Percentiles rank a stretch among this genome's conserved stretches.
Evolutionary conservation across 1,284 basidiomycete genomes (phyloP).

Genomic region (Singerocomus inundabilis): DNA sequence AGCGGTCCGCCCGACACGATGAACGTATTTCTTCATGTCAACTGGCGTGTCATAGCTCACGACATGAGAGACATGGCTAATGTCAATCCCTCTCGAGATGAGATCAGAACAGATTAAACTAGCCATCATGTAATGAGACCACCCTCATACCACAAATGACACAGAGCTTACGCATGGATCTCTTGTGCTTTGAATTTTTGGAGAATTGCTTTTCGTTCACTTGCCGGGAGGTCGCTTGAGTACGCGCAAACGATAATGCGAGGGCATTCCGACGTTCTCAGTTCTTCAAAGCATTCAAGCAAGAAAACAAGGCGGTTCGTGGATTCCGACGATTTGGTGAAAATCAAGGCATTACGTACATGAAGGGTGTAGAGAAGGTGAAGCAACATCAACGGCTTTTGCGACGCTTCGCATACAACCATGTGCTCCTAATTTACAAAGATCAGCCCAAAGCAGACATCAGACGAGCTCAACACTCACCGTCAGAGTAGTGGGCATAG

Average conservation of each 20-base stretch:
- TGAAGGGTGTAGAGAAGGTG: constrained; percentile 70
- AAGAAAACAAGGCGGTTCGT: constrained; percentile 81
- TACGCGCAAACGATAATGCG: constrained; percentile 64
- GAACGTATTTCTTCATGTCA: constrained; percentile 98
- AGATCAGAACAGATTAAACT: constrained; percentile 95
- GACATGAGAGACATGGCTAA: constrained; percentile 88
- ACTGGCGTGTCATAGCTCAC: constrained; percentile 93
- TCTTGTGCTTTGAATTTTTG: constrained; percentile 80
- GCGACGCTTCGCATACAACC: constrained; percentile 73
- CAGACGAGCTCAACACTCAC: constrained; percentile 40
- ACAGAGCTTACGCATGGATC: constrained; percentile 71
- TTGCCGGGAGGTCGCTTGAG: constrained; percentile 80
- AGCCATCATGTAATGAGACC: constrained; percentile 12
- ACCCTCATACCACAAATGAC: not conserved
- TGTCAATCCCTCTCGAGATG: constrained; percentile 95
- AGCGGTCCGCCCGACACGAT: constrained; percentile 93
- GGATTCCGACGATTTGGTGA: constrained; percentile 95
- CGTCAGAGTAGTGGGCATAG: constrained; percentile 74
- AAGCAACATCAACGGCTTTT: constrained; percentile 90
- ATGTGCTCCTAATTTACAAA: constrained; percentile 71
- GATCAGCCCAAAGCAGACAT: not conserved
- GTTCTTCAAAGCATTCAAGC: constrained; percentile 79
- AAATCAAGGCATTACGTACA: constrained; percentile 79
- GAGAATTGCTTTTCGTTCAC: constrained; percentile 77
- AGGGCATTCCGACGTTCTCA: constrained; percentile 30